Evolutionary conservation across 441 rosid species (phyloP).

Genomic region (Daphne laureola): DNA sequence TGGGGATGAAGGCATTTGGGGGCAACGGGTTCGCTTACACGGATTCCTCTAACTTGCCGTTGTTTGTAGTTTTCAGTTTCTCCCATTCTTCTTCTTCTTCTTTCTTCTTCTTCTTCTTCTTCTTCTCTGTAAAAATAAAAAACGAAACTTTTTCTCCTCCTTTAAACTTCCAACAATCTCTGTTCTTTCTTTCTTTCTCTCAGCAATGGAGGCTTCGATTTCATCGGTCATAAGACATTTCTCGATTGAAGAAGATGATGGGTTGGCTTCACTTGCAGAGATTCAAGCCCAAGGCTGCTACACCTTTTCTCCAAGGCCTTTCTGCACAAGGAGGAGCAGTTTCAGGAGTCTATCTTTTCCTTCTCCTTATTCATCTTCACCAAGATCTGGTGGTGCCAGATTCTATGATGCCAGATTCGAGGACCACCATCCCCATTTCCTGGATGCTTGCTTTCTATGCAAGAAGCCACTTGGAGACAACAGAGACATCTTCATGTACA

Average conservation of each 20-base stretch:
- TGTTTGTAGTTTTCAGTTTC: constrained; percentile 17
- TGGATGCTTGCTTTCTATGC: constrained; percentile 33
- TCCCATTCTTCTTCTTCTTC: constrained; percentile 3
- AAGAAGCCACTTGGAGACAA: constrained; percentile 27
- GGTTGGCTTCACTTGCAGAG: constrained; percentile 41
- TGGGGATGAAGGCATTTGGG: constrained; percentile 12
- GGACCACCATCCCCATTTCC: constrained; percentile 24
- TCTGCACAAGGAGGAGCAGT: constrained; percentile 22
- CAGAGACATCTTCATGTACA: constrained; percentile 41
- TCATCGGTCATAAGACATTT: constrained; percentile 23
- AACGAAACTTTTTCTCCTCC: too few relatives aligned
- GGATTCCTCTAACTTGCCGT: constrained; percentile 32
- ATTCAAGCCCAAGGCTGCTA: constrained; percentile 5
- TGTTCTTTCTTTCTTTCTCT: not conserved
- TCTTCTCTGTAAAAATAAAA: constrained; percentile 6
- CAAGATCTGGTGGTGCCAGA: constrained; percentile 23
- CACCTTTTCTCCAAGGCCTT: constrained; percentile 21
- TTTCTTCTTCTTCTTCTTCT: not conserved
- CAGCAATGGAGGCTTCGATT: constrained; percentile 17
- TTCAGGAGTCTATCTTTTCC: constrained; percentile 13
- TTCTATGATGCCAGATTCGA: constrained; percentile 39
- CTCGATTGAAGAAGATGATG: constrained; percentile 36
- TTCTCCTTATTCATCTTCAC: constrained; percentile 12
- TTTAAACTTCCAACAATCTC: not conserved
- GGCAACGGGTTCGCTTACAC: constrained; percentile 47